Evolutionary conservation across 2,329 filamentous ascomycete species (phyloP).

Genomic region (Colletotrichum somersetense): DNA sequence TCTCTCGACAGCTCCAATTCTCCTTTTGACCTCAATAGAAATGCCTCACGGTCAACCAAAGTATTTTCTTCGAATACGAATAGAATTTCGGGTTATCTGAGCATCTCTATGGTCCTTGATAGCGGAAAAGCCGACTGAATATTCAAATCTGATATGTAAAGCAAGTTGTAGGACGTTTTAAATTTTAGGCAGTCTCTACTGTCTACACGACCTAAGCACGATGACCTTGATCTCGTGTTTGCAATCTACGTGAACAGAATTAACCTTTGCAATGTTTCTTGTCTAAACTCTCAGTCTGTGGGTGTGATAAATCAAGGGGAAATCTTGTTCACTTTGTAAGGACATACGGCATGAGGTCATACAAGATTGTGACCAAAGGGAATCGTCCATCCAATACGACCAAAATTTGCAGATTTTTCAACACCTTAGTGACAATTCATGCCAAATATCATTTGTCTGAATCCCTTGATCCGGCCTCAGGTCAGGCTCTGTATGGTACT

Average conservation of each 20-base stretch:
- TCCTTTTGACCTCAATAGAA: neutral
- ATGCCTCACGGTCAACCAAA: neutral
- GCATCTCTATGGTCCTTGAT: accelerated
- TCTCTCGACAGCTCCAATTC: neutral
- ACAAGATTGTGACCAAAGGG: neutral
- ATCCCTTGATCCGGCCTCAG: neutral
- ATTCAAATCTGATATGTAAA: neutral
- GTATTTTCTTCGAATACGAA: neutral
- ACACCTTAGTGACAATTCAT: neutral
- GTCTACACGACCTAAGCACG: neutral
- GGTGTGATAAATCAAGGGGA: too few relatives aligned
- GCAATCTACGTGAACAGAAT: too few relatives aligned
- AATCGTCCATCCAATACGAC: neutral
- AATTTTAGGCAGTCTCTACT: too few relatives aligned
- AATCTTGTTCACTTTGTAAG: too few relatives aligned
- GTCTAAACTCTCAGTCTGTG: neutral
- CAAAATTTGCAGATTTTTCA: neutral
- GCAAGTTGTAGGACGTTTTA: too few relatives aligned
- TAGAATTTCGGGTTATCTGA: neutral
- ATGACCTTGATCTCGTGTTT: neutral
- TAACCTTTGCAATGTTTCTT: neutral
- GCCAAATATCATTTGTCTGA: neutral
- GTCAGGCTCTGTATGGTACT: neutral
- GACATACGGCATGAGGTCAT: neutral
- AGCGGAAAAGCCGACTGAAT: accelerated